phyloP scores from a whole-genome alignment of 2,329 filamentous ascomycete genomes.

The Fusarium sp. region DNA sequence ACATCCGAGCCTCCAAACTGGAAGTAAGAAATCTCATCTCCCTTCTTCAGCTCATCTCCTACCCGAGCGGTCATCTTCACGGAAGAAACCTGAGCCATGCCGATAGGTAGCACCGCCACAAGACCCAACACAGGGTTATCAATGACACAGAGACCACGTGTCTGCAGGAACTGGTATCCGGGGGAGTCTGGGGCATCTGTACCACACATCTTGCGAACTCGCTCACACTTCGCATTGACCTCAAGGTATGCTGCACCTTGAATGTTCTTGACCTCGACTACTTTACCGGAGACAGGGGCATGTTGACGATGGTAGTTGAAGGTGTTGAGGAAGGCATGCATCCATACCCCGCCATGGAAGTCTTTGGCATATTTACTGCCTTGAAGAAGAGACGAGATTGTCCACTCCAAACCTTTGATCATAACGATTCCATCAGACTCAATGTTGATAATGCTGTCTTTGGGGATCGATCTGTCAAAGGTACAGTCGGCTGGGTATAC shows the following conservation, averaged over 20 bases:
- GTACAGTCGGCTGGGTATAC: conserved; percentile 17
- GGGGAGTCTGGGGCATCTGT: neutral
- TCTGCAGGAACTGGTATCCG: conserved; percentile 17
- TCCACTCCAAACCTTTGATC: conserved; percentile 11
- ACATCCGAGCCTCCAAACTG: conserved; percentile 21
- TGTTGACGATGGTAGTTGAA: conserved; percentile 15
- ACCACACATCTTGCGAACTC: neutral
- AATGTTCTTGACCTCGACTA: conserved; percentile 13
- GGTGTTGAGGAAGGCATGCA: conserved; percentile 21
- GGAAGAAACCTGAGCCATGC: conserved; percentile 2
- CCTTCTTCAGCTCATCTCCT: conserved; percentile 2
- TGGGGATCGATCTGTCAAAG: neutral
- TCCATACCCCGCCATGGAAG: conserved; percentile 16
- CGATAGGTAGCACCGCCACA: neutral
- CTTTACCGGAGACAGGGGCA: neutral
- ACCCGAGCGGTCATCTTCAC: neutral
- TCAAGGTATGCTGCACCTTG: conserved; percentile 9
- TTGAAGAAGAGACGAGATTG: conserved; percentile 5
- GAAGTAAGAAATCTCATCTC: conserved; percentile 12
- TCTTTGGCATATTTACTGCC: conserved; percentile 1
- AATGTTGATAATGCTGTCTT: conserved; percentile 12
- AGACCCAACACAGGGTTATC: conserved; percentile 3
- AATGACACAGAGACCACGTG: conserved; percentile 11
- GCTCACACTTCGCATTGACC: conserved; percentile 5
- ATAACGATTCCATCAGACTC: conserved; percentile 3